Evolutionary conservation across 495 filamentous ascomycete species (phyloP).

Genomic region (Talaromyces thailandensis): DNA sequence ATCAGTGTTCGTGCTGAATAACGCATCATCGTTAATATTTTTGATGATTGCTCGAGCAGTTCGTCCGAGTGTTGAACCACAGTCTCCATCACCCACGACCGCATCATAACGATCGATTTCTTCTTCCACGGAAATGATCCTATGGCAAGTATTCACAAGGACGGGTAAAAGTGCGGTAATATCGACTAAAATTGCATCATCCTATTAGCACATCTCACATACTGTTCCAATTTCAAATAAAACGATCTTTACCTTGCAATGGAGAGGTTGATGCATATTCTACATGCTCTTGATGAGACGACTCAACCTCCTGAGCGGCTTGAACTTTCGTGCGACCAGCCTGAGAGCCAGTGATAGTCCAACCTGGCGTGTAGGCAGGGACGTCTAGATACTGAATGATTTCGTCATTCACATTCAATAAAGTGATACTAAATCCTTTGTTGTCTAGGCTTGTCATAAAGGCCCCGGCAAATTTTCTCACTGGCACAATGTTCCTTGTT

Average conservation of each 20-base stretch:
- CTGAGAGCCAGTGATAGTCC: not conserved
- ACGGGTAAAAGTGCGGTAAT: not conserved
- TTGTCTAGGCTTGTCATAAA: not conserved
- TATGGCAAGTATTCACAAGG: not conserved
- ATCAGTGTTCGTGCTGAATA: not conserved
- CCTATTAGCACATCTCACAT: not conserved
- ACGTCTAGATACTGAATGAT: not conserved
- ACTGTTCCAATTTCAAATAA: not conserved
- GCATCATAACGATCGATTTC: not conserved
- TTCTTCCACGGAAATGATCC: not conserved
- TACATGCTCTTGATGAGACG: not conserved
- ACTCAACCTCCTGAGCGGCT: not conserved
- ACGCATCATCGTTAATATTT: not conserved
- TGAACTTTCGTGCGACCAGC: not conserved
- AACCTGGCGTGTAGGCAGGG: not conserved
- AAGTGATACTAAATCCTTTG: not conserved
- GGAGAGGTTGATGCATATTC: not conserved
- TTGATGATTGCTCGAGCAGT: not conserved
- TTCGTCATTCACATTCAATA: not conserved
- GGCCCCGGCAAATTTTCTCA: not conserved
- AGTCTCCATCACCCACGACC: not conserved
- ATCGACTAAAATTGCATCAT: not conserved
- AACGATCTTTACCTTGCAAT: not conserved
- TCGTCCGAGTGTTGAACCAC: not conserved
- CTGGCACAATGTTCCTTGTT: not conserved